These are phyloP conservation scores for Globisporangium iwayamae DNA, from an alignment of 352 stramenopile species.

Conservation along the genomic window DNA sequence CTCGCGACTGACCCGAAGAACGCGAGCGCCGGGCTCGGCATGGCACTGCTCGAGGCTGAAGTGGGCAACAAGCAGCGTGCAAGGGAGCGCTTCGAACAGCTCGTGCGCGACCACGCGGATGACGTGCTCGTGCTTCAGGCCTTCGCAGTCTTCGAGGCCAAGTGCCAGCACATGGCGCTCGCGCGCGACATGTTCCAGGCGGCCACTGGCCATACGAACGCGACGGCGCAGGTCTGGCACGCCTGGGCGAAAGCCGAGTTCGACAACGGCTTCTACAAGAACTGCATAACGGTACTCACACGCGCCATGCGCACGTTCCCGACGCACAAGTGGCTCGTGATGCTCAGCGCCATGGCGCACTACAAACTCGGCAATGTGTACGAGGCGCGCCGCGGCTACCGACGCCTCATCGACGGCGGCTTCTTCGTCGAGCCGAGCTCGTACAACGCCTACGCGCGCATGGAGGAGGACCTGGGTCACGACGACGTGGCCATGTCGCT, in stretches of 20 bases:
- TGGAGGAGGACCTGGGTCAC: constrained; percentile 80
- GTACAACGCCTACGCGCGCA: constrained; percentile 83
- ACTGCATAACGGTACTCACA: constrained; percentile 63
- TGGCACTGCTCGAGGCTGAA: constrained; percentile 67
- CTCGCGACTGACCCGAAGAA: constrained; percentile 70
- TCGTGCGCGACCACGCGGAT: constrained; percentile 45
- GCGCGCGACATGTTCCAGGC: constrained; percentile 65
- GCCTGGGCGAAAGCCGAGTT: constrained; percentile 85
- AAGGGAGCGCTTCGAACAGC: constrained; percentile 54
- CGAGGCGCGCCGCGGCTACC: constrained; percentile 63
- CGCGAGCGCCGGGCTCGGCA: constrained; percentile 63
- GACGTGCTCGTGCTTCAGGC: constrained; percentile 77
- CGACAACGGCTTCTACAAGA: constrained; percentile 70
- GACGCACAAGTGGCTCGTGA: constrained; percentile 80
- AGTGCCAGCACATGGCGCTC: constrained; percentile 57
- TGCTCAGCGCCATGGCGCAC: constrained; percentile 72
- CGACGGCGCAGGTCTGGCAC: constrained; percentile 79
- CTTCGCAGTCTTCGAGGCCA: constrained; percentile 72
- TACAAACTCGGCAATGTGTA: constrained; percentile 81
- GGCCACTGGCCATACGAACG: constrained; percentile 42
- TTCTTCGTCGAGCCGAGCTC: constrained; percentile 67
- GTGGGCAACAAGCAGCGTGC: constrained; percentile 51
- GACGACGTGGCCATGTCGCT: constrained; percentile 57
- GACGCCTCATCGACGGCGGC: constrained; percentile 67
- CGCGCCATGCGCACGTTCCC: constrained; percentile 61